A percentile compares a stretch with the other conserved stretches of the same genome.
Conservation (phyloP, 108 stramenopile genomes). For the Pseudonitzschia delicatissima region DNA sequence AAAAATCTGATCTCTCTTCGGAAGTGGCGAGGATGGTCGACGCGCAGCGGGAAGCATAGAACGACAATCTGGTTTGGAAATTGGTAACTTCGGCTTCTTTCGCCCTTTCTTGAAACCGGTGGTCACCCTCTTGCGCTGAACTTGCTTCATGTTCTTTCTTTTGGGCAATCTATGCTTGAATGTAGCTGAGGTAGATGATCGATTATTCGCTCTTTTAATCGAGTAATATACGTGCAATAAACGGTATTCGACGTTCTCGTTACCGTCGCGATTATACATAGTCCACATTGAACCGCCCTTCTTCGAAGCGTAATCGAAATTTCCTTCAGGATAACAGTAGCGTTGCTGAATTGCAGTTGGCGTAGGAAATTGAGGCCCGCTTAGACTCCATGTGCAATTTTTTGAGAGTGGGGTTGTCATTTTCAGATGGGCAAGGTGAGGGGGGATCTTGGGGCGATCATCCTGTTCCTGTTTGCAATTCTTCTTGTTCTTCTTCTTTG, state of each 20-base stretch:
- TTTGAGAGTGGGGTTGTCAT: conserved; percentile 30
- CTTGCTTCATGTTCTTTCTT: background rate
- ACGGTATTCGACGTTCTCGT: conserved; percentile 56
- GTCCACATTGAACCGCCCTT: conserved; percentile 73
- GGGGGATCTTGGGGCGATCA: conserved; percentile 33
- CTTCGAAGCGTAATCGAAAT: conserved; percentile 44
- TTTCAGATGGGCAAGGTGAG: conserved; percentile 38
- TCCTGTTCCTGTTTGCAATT: background rate
- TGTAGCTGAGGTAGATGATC: too few relatives aligned
- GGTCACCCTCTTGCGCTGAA: background rate
- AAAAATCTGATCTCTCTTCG: background rate
- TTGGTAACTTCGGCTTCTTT: background rate
- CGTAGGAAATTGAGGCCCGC: conserved; percentile 68
- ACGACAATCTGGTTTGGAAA: background rate
- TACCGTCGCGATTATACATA: conserved; percentile 50
- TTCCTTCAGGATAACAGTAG: conserved; percentile 77
- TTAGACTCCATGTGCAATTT: conserved; percentile 58
- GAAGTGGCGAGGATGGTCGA: conserved; percentile 14
- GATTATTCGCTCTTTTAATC: conserved; percentile 50
- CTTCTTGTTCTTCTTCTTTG: conserved; percentile 21
- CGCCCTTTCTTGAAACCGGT: background rate
- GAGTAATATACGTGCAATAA: conserved; percentile 82
- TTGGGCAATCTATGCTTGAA: too few relatives aligned
- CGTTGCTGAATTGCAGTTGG: conserved; percentile 72
- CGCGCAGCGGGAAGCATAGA: background rate